Evolutionary conservation across 1,284 basidiomycete genomes (phyloP), one percentile per base, ranked within the genome.

Genomic region (Trichosporon asahii): DNA sequence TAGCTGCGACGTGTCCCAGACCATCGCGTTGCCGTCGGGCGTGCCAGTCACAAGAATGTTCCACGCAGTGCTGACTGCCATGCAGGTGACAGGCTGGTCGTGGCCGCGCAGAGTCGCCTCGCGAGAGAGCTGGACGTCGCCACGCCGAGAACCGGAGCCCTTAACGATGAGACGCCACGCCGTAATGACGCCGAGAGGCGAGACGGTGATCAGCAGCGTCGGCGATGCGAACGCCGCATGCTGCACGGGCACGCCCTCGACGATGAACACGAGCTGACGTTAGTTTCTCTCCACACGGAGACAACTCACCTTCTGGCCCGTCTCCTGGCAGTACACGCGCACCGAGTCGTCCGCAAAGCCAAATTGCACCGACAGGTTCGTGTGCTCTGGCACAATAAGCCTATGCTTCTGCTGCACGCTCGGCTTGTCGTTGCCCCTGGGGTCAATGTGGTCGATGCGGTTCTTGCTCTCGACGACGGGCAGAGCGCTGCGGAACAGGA

Each of bases 1-100:
- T 15, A 91, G 89, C 49, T 90, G 86, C 77, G 98, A 97, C 68
- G 94, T 86, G 79, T 98, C 95, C 95, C 95, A 98, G 7, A 97
- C 76, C 15, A 91, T 90, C 0, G 91, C 93, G 70, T 89, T 92
- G 0, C 92, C 91, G 76, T 97, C 94, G 74, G 80, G 69, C 6
- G 92, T 91, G 6, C 94, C 94, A 72, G 91, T 95, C 61, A 96
- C 88, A 15, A 90, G 88, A 23, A 95, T 78, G 1, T 91, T 92
- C 94, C 94, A 97, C 0, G 90, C 84, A 37, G 90, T 86, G 15
- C 92, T 96, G 0, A 91, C 90, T 2, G 90, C 85, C 2, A 97
- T 85, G 75, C 89, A 90, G 0, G 87, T 80, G 7, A 97, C 88
- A 29, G 87, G 85, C 21, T 88, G 87, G 1, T 87, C 88, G 76